A percentile compares a stretch with the other conserved stretches of the same genome.
Evolutionary conservation across 1,284 basidiomycete genomes (phyloP).

Genomic region (Puccinia triticina): DNA sequence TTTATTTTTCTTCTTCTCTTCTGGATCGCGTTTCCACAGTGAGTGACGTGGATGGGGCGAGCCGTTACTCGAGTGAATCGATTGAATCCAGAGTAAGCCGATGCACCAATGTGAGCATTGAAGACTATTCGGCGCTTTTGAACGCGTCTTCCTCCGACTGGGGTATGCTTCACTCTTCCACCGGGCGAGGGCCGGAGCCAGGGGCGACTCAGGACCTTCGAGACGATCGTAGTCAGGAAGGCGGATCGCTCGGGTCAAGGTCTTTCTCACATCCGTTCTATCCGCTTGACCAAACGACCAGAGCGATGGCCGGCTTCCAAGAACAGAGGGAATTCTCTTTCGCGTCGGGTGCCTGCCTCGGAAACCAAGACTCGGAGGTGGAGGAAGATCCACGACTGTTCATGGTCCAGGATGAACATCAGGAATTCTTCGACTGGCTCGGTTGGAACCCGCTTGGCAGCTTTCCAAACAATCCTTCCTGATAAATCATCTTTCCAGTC

Average conservation of each 20-base stretch:
- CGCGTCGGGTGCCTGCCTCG: neutral
- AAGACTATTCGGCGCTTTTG: conserved; percentile 20
- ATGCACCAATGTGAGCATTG: neutral
- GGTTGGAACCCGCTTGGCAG: conserved; percentile 8
- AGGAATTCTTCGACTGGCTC: neutral
- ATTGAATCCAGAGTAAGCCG: conserved; percentile 1
- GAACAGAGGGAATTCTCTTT: neutral
- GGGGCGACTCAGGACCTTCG: neutral
- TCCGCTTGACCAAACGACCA: neutral
- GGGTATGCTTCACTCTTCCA: neutral
- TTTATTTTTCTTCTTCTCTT: neutral
- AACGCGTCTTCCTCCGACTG: neutral
- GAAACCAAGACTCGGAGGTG: conserved; percentile 1
- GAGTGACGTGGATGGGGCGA: conserved; percentile 25
- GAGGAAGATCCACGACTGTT: conserved; percentile 32
- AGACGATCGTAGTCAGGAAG: neutral
- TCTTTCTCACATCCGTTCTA: conserved; percentile 13
- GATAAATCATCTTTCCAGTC: too few species aligned
- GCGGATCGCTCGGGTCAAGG: neutral
- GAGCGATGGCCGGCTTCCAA: neutral
- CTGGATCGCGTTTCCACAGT: neutral
- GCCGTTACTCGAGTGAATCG: conserved; percentile 28
- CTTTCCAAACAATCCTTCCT: neutral
- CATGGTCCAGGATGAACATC: neutral
- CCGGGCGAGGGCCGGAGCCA: neutral